Evolutionary conservation across 2,329 filamentous ascomycete species (phyloP).

Genomic region (Diaporthe citrichinensis): DNA sequence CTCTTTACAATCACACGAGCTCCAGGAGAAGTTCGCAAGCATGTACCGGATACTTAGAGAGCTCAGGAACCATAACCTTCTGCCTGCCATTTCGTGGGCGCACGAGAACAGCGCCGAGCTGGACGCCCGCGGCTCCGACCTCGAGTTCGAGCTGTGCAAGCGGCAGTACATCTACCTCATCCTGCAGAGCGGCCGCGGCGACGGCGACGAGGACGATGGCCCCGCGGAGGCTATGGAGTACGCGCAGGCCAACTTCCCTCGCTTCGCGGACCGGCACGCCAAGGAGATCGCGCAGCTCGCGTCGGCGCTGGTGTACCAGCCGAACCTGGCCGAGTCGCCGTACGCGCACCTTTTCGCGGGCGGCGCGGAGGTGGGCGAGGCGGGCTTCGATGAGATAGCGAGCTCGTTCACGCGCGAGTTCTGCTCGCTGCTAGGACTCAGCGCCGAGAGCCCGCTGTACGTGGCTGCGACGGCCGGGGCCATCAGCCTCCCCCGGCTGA

Average conservation of each 20-base stretch:
- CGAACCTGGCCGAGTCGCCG: constrained; percentile 82
- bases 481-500: constrained; percentile 88
- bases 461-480: constrained; percentile 92
- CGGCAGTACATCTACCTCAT: constrained; percentile 93
- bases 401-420: constrained; percentile 94
- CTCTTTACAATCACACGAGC: constrained; percentile 72
- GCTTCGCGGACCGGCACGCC: constrained; percentile 82
- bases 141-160: constrained; percentile 94
- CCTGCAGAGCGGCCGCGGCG: constrained; percentile 74
- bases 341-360: constrained; percentile 84
- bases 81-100: constrained; percentile 91
- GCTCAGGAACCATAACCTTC: constrained; percentile 80
- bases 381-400: constrained; percentile 82
- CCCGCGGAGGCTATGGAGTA: constrained; percentile 82
- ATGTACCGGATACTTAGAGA: constrained; percentile 93
- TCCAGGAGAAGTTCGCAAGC: constrained; percentile 85
- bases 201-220: constrained; percentile 63
- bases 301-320: constrained; percentile 83
- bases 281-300: constrained; percentile 86
- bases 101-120: constrained; percentile 77
- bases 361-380: constrained; percentile 57
- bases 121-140: constrained; percentile 87
- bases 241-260: constrained; percentile 79
- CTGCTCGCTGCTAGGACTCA: constrained; percentile 90
- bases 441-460: constrained; percentile 92